Evolutionary conservation across 164 flowering plant species (phyloP), one percentile per base, ranked within the genome.

Genomic region (Santalum album): DNA sequence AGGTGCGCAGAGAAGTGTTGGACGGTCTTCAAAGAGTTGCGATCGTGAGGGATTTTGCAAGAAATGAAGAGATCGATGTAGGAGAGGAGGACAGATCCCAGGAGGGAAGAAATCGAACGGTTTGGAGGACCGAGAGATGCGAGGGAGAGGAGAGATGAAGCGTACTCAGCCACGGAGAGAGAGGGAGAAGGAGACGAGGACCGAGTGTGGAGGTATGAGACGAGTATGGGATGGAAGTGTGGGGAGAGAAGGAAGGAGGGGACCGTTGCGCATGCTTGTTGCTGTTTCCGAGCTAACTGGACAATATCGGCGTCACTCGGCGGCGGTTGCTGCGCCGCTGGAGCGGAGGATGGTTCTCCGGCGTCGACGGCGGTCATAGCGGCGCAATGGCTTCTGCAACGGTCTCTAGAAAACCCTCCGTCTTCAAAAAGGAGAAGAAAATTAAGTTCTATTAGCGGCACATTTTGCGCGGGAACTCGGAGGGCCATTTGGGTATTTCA

Each of bases 21-120:
- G 66, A 87, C 50, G 25, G 77, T 71, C 25, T 64, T 72, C 47
- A 65, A 67, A 10, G 84, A 80, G 55, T 67, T 61, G 14, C 35
- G 39, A 56, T 84, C 90, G 60, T 50, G 86, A 12, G 90, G 81
- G 66, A 79, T 68, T 46, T 62, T 54, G 47, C 24, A 71, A 45
- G 87, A 75, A n/a, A 54, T 44, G 78, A 81, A 79, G 63, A 87
- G 77, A 26, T 55, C 39, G 54, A 72, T 49, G 72, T 78, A 85
- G 42, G 76, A 34, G 57, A 64, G 39, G 51, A 80, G 71, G 36
- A 78, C 75, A 46, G 80, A 68, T 32, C 78, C 61, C 56, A 80
- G 67, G 39, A 87, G 85, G 21, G 81, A 34, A 16, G 80, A 54
- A 49, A 75, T 65, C 21, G 74, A 54, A 27, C 74, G 71, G 40